Base-by-base conservation (phyloP, 1,139 yeast genomes). In the Taphrina communis region DNA sequence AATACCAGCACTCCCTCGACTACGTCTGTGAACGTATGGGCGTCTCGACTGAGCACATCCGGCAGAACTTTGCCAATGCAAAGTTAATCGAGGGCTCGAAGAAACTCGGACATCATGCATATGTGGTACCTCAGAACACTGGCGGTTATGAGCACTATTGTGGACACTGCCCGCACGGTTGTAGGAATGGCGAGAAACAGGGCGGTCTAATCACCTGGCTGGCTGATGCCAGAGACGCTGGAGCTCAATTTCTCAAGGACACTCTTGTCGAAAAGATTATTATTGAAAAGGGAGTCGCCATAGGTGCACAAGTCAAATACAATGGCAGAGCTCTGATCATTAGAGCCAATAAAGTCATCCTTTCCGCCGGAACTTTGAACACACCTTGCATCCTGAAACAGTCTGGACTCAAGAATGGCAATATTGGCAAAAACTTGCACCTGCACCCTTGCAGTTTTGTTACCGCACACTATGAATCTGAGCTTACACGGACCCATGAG, bases 141-240 rank as follows among this genome's bases (percentile, higher is more conserved):
- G 88, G 87, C 5, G 77, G 76, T n/a, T 84, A 83, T 72, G 75
- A 74, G 50, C 88, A 85, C 72, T 78, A 80, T 59, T 84, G 87
- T 76, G 87, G 87, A 2, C 78, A 79, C 71, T 84, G 88, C 71
- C 80, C 82, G 67, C 76, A 81, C 70, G 88, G 88, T n/a, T 84
- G 87, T 74, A 82, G 80, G 66, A 78, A 75, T 76, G 88, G 86
- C n/a, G 78, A 83, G 70, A 85, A 84, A 71, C 86, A 84, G 74
- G 88, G 88, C 8, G 80, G 85, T 8, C 78, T 80, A 11, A 83
- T 79, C 51, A 80, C 81, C 73, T 85, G 88, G 88, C 80, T 85
- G 70, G 79, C 81, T 65, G 83, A 81, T 55, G 86, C 88, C 0
- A 80, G 81, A 1, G 80, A 77, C n/a, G 76, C 79, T 39, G 88